Evolutionary conservation across 805 yeast genomes (phyloP).

Genomic region (Monosporozyma servazzii): DNA sequence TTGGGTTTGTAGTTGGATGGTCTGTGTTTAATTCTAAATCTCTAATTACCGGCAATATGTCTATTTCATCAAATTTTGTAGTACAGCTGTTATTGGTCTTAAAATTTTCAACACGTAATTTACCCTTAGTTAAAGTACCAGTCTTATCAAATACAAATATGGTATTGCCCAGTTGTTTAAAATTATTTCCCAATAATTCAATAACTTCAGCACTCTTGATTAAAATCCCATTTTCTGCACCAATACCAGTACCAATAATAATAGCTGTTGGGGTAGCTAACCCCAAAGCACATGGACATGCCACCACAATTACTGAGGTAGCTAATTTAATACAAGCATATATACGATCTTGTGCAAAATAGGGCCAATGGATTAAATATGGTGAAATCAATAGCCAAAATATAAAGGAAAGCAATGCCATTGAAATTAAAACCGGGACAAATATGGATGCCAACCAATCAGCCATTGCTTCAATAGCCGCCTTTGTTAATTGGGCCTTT

Average conservation of each 20-base stretch:
- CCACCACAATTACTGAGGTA: conserved; percentile 90
- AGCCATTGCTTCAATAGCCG: conserved; percentile 86
- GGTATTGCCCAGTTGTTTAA: conserved; percentile 20
- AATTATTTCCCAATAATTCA: conserved; percentile 56
- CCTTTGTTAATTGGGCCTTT: conserved; percentile 79
- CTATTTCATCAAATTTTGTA: not conserved
- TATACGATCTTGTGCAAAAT: conserved; percentile 12
- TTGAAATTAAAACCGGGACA: conserved; percentile 61
- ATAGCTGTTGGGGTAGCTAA: conserved; percentile 97
- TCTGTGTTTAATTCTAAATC: conserved; percentile 62
- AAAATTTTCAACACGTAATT: conserved; percentile 42
- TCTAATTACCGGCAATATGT: conserved; percentile 7
- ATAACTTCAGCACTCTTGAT: conserved; percentile 89
- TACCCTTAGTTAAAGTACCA: conserved; percentile 86
- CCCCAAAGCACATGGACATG: conserved; percentile 98
- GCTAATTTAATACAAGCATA: conserved; percentile 57
- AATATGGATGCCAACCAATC: conserved; percentile 78
- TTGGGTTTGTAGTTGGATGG: conserved; percentile 81
- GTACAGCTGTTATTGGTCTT: conserved; percentile 15
- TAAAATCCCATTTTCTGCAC: conserved; percentile 80
- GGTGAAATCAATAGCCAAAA: conserved; percentile 40
- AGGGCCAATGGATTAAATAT: not conserved
- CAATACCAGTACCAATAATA: conserved; percentile 98
- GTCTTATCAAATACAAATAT: conserved; percentile 75
- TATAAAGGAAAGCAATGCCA: conserved; percentile 59